These are phyloP conservation scores for Mycena haematopus DNA, from an alignment of 768 basidiomycete genomes.

Conservation along the genomic window DNA sequence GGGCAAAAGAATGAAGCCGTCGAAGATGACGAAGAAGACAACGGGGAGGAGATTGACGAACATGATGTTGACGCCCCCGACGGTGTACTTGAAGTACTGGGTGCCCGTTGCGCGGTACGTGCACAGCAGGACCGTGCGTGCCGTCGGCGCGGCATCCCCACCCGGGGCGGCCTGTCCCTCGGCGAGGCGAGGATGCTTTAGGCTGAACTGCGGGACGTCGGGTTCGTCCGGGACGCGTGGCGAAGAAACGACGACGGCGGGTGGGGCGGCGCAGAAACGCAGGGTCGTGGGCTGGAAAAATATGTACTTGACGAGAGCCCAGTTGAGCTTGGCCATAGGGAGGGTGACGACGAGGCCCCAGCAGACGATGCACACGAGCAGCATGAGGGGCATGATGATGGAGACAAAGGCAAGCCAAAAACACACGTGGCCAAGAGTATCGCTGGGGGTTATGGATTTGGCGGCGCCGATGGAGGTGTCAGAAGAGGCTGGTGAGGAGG, in stretches of 20 bases:
- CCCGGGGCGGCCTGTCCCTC: conserved; percentile 88
- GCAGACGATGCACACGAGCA: conserved; percentile 86
- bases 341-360: conserved; percentile 96
- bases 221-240: conserved; percentile 35
- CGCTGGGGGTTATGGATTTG: conserved; percentile 42
- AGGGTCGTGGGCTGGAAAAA: conserved; percentile 81
- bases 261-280: conserved; percentile 91
- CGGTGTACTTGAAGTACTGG: conserved; percentile 98
- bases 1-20: conserved; percentile 83
- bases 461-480: conserved; percentile 39
- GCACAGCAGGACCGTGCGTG: conserved; percentile 88
- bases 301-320: conserved; percentile 90
- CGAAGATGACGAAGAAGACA: conserved; percentile 96
- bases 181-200: conserved; percentile 76
- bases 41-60: conserved; percentile 94
- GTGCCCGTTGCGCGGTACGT: conserved; percentile 90
- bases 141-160: conserved; percentile 76
- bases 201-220: conserved; percentile 54
- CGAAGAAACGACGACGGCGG: conserved; percentile 62
- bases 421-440: conserved; percentile 71
- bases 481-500: conserved; percentile 36
- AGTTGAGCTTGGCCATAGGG: conserved; percentile 97
- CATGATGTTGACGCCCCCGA: conserved; percentile 97
- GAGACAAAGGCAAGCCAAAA: conserved; percentile 83
- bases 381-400: conserved; percentile 88